Conservation (phyloP, 768 basidiomycete species). For the Suillus weaverae region DNA sequence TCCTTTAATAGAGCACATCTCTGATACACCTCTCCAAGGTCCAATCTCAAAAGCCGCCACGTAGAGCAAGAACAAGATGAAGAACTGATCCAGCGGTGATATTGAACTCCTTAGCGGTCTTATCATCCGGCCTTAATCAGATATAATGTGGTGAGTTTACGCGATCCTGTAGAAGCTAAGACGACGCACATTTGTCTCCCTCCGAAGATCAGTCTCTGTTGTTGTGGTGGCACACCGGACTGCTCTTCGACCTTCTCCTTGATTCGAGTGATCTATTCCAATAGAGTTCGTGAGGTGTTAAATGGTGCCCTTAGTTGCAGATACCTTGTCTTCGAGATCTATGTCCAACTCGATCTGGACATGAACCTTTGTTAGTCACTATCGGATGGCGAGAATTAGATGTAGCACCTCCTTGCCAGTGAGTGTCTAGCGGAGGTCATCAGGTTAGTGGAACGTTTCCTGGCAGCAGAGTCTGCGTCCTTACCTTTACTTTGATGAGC, state of each 20-base stretch:
- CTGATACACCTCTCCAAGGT: constrained; percentile 4
- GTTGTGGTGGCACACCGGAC: constrained; percentile 94
- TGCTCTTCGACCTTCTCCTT: constrained; percentile 99
- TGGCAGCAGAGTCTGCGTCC: constrained; percentile 12
- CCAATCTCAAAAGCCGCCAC: constrained; percentile 69
- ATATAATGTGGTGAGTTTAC: constrained; percentile 1
- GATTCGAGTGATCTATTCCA: constrained; percentile 78
- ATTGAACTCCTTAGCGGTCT: constrained; percentile 82
- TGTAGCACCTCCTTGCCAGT: constrained; percentile 90
- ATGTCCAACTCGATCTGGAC: constrained; percentile 91
- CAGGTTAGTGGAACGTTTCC: constrained; percentile 1
- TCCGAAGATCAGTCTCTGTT: constrained; percentile 90
- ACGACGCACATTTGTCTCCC: constrained; percentile 87
- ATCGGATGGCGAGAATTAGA: background rate
- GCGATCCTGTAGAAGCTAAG: background rate
- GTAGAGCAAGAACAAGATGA: constrained; percentile 92
- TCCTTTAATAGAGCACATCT: constrained; percentile 1
- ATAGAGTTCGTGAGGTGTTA: constrained; percentile 6
- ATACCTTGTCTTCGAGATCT: constrained; percentile 82
- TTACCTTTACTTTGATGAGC: constrained; percentile 90
- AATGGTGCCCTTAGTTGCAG: background rate
- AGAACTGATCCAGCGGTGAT: constrained; percentile 84
- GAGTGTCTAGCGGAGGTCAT: constrained; percentile 60
- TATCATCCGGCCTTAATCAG: constrained; percentile 80
- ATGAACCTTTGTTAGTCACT: constrained; percentile 14